Evolutionary conservation across 2,329 filamentous ascomycete species (phyloP).

Genomic region (Fusarium equiseti): DNA sequence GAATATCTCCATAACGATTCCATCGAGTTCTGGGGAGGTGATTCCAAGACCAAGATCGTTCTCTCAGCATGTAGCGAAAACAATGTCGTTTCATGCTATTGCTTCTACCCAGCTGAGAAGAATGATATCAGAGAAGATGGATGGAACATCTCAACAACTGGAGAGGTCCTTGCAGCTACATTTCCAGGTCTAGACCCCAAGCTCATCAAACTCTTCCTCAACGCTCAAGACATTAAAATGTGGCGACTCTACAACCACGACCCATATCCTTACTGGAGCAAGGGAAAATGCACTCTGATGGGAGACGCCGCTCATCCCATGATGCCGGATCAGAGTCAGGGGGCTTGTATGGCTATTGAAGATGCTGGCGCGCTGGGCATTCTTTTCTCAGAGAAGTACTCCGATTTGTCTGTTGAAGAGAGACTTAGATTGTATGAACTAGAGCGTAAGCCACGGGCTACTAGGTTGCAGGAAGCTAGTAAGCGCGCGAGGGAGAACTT

Average conservation of each 20-base stretch:
- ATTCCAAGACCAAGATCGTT: constrained; percentile 69
- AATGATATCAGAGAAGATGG: constrained; percentile 68
- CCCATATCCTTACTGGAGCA: constrained; percentile 29
- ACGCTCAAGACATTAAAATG: constrained; percentile 69
- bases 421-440: constrained; percentile 14
- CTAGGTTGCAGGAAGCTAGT: constrained; percentile 17
- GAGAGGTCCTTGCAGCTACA: constrained; percentile 67
- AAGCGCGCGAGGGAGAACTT: constrained; percentile 24
- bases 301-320: constrained; percentile 34
- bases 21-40: constrained; percentile 74
- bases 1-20: constrained; percentile 52
- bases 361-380: constrained; percentile 11
- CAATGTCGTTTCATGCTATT: constrained; percentile 71
- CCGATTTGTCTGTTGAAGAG: constrained; percentile 1
- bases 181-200: constrained; percentile 68
- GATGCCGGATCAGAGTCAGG: constrained; percentile 29
- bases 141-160: constrained; percentile 63
- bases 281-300: constrained; percentile 18
- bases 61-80: constrained; percentile 72
- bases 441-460: constrained; percentile 17
- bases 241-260: constrained; percentile 67
- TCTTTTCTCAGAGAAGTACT: constrained; percentile 6
- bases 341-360: constrained; percentile 17
- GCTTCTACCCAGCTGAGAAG: constrained; percentile 70
- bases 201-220: constrained; percentile 66